A percentile compares a stretch with the other conserved stretches of the same genome.
These are phyloP conservation scores for Anisodus acutangulus DNA, from an alignment of 257 asterid species.

Conservation along the genomic window DNA sequence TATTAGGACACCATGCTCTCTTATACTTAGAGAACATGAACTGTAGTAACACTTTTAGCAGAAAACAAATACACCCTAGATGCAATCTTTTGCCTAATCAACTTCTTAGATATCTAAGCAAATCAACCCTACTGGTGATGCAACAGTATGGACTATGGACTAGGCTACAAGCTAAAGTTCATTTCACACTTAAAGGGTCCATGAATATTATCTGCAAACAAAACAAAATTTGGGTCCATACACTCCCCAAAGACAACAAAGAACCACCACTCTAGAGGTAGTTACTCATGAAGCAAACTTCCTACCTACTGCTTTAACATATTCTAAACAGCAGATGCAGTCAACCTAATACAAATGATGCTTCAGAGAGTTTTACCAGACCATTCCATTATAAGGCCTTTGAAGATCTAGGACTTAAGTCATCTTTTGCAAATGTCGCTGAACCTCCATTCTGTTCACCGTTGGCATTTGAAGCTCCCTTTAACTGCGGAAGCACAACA, in stretches of 20 bases:
- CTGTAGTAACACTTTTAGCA: not conserved
- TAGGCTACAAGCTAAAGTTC: conserved; percentile 16
- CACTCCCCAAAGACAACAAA: conserved; percentile 34
- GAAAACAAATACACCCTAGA: conserved; percentile 9
- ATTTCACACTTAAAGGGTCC: conserved; percentile 9
- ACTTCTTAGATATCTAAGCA: not conserved
- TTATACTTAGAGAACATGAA: not conserved
- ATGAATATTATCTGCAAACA: conserved; percentile 7
- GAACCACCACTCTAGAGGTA: conserved; percentile 31
- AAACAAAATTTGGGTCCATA: not conserved
- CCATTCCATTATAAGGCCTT: not conserved
- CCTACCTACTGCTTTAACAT: conserved; percentile 33
- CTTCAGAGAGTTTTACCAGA: conserved; percentile 27
- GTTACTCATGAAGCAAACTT: conserved; percentile 28
- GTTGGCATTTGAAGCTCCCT: conserved; percentile 52
- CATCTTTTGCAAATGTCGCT: conserved; percentile 49
- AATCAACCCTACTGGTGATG: not conserved
- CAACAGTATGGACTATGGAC: conserved; percentile 8
- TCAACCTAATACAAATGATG: conserved; percentile 37
- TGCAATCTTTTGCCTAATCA: conserved; percentile 1
- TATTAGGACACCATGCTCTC: conserved; percentile 11
- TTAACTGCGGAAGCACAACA: conserved; percentile 49
- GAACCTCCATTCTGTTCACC: conserved; percentile 26
- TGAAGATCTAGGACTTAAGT: conserved; percentile 42
- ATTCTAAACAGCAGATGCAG: conserved; percentile 21